Evolutionary conservation across 2,329 filamentous ascomycete species (phyloP).

Genomic region (Fusarium succisae): DNA sequence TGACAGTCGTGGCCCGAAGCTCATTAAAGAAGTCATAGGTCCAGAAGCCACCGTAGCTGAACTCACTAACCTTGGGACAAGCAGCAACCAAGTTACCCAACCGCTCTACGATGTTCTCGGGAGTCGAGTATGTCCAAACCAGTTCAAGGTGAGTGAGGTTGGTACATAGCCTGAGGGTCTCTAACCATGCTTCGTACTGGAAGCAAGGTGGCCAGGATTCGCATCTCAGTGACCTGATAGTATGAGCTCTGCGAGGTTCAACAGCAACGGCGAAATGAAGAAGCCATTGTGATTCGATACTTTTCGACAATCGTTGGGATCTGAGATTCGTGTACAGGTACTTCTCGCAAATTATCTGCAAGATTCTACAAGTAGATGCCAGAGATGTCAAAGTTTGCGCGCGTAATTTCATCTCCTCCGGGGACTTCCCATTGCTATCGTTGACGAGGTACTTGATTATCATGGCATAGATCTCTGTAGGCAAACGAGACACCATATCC

Average conservation of each 20-base stretch:
- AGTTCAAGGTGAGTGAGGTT: not conserved
- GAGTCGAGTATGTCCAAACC: not conserved
- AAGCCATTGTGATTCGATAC: not conserved
- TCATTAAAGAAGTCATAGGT: too few species aligned
- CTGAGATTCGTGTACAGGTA: not conserved
- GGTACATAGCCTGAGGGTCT: not conserved
- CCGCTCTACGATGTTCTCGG: too few species aligned
- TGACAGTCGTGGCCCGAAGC: not conserved
- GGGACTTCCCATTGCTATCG: not conserved
- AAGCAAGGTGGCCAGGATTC: not conserved
- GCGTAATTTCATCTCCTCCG: not conserved
- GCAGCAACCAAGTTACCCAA: not conserved
- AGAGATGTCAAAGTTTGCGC: not conserved
- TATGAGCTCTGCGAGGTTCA: not conserved
- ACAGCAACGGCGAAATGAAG: constrained; percentile 5
- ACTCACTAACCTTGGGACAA: not conserved
- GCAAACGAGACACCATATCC: not conserved
- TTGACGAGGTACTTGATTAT: not conserved
- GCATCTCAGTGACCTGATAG: not conserved
- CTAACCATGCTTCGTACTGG: not conserved
- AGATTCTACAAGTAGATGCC: not conserved
- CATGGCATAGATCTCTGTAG: not conserved
- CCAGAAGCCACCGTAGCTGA: not conserved
- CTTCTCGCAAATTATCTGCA: not conserved
- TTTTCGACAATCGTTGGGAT: not conserved